Conservation (phyloP, 768 basidiomycete genomes). For the Boletus vermiculosoides region DNA sequence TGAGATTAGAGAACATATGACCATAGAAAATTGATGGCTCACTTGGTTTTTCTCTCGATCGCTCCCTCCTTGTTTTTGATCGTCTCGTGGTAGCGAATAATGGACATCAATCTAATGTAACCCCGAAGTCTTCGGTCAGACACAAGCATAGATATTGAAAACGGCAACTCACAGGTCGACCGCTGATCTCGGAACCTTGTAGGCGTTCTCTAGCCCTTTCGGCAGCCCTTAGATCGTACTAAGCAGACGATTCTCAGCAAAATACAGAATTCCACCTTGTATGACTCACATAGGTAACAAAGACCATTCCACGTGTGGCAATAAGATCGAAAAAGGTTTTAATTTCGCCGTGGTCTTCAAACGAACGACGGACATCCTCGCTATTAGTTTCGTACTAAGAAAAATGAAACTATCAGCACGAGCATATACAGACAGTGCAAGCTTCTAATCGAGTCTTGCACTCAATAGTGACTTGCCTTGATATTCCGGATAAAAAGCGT, state of each 20-base stretch:
- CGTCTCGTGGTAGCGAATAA: constrained; percentile 91
- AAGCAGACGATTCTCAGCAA: constrained; percentile 11
- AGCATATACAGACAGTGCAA: constrained; percentile 4
- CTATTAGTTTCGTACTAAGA: constrained; percentile 85
- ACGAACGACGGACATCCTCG: constrained; percentile 77
- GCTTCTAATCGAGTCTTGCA: constrained; percentile 13
- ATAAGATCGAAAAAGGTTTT: constrained; percentile 97
- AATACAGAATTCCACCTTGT: constrained; percentile 3
- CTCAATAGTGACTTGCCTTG: constrained; percentile 66
- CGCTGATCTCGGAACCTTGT: constrained; percentile 85
- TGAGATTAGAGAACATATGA: constrained; percentile 1
- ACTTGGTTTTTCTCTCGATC: constrained; percentile 83
- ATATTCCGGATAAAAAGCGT: constrained; percentile 98
- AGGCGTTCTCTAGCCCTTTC: constrained; percentile 88
- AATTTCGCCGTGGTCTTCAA: constrained; percentile 94
- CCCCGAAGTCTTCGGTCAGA: constrained; percentile 7
- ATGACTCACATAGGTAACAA: constrained; percentile 91
- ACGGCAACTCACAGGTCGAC: constrained; percentile 73
- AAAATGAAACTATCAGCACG: constrained; percentile 14
- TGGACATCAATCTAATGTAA: constrained; percentile 89
- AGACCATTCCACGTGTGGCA: constrained; percentile 95
- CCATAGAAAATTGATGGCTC: constrained; percentile 12
- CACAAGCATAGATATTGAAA: not conserved
- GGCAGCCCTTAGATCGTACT: constrained; percentile 94
- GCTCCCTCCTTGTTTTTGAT: constrained; percentile 58